These are phyloP conservation scores for Tubosaeta sp. DNA, from an alignment of 768 basidiomycete species.

Conservation along the genomic window DNA sequence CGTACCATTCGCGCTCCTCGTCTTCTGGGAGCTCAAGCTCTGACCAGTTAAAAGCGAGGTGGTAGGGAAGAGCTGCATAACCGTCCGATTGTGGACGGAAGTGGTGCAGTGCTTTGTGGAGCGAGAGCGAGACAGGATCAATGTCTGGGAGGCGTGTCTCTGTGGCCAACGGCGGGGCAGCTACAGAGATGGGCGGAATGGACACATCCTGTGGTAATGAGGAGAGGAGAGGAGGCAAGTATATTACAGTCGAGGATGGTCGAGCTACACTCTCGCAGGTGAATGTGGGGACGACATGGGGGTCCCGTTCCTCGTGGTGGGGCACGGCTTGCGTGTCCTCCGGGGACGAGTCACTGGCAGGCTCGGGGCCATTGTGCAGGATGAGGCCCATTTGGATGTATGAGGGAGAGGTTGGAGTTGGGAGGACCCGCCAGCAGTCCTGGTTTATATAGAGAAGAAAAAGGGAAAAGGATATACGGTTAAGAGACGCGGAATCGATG, in stretches of 20 bases:
- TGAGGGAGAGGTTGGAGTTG: background rate
- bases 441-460: slow-evolving; percentile 4
- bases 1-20: slow-evolving; percentile 86
- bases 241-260: slow-evolving; percentile 55
- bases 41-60: slow-evolving; percentile 85
- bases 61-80: slow-evolving; percentile 66
- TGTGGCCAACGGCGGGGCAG: slow-evolving; percentile 51
- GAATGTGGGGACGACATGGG: slow-evolving; percentile 56
- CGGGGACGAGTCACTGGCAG: background rate
- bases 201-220: slow-evolving; percentile 53
- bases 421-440: background rate
- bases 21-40: slow-evolving; percentile 62
- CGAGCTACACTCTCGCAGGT: slow-evolving; percentile 32
- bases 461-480: background rate
- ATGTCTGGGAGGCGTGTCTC: slow-evolving; percentile 79
- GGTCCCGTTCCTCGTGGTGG: slow-evolving; percentile 34
- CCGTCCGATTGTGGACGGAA: slow-evolving; percentile 58
- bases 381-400: slow-evolving; percentile 17
- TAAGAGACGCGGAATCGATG: slow-evolving; percentile 5
- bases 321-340: background rate
- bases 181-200: slow-evolving; percentile 19
- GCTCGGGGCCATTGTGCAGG: slow-evolving; percentile 2
- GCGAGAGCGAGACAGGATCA: slow-evolving; percentile 75
- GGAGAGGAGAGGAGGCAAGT: slow-evolving; percentile 82
- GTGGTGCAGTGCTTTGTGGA: slow-evolving; percentile 81